These are phyloP conservation scores for Davidsoniella neocaledoniae DNA, from an alignment of 2,329 filamentous ascomycete species.

Conservation along the genomic window DNA sequence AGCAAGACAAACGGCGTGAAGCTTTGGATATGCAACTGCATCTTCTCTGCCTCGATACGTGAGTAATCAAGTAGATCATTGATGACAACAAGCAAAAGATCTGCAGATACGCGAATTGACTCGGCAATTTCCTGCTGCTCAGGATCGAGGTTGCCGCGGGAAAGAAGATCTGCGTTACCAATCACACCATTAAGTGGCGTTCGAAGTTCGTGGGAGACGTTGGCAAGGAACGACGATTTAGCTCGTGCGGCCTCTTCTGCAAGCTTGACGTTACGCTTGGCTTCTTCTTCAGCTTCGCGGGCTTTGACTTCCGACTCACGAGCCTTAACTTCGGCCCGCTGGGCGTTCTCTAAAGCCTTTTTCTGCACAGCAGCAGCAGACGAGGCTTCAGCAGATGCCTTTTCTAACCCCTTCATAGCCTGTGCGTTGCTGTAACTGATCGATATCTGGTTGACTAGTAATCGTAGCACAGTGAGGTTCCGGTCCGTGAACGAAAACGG, in stretches of 20 bases:
- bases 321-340: conserved; percentile 17
- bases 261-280: conserved; percentile 61
- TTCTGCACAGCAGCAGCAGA: conserved; percentile 67
- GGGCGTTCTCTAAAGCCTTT: conserved; percentile 52
- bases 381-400: conserved; percentile 60
- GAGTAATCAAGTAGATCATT: conserved; percentile 95
- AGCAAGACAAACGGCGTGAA: conserved; percentile 54
- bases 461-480: conserved; percentile 46
- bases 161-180: conserved; percentile 68
- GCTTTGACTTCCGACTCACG: conserved; percentile 55
- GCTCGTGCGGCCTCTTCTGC: conserved; percentile 72
- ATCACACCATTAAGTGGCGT: conserved; percentile 80
- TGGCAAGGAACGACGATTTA: conserved; percentile 65
- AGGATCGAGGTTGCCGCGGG: conserved; percentile 55
- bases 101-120: conserved; percentile 71
- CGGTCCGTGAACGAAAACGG: conserved; percentile 64
- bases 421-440: conserved; percentile 55
- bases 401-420: conserved; percentile 54
- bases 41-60: conserved; percentile 76
- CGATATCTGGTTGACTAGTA: conserved; percentile 64
- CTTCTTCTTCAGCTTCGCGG: conserved; percentile 58
- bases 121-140: conserved; percentile 78
- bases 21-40: conserved; percentile 60
- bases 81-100: conserved; percentile 78
- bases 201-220: conserved; percentile 66